These are phyloP conservation scores for Verticillium nonalfalfae DNA, from an alignment of 2,329 filamentous ascomycete genomes.

Conservation along the genomic window DNA sequence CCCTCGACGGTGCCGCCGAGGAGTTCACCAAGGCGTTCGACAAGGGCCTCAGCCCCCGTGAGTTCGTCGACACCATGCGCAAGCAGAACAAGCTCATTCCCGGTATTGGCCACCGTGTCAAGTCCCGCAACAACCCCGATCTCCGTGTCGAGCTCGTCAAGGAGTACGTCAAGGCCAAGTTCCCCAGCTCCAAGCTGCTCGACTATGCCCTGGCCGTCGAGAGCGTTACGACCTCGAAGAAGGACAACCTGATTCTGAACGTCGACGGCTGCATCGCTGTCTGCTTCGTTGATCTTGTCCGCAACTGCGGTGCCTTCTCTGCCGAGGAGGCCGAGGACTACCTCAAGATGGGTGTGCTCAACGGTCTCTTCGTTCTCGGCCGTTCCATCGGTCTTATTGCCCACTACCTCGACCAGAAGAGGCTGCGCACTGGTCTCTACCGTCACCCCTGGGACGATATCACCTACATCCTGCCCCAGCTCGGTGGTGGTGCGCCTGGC, in stretches of 20 bases:
- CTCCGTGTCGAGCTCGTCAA: constrained; percentile 99
- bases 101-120: constrained; percentile 98
- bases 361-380: constrained; percentile 97
- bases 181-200: constrained; percentile 96
- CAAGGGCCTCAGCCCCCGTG: constrained; percentile 95
- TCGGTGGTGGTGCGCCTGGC: constrained; percentile 65
- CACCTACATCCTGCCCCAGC: constrained; percentile 83
- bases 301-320: constrained; percentile 97
- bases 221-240: constrained; percentile 98
- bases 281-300: constrained; percentile 96
- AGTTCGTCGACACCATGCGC: constrained; percentile 98
- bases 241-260: constrained; percentile 99
- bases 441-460: constrained; percentile 99
- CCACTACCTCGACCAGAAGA: constrained; percentile 99
- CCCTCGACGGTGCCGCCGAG: constrained; percentile 92
- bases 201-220: constrained; percentile 98
- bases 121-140: constrained; percentile 99
- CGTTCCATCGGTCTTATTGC: constrained; percentile 98
- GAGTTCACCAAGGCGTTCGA: constrained; percentile 98
- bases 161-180: constrained; percentile 96
- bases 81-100: constrained; percentile 99
- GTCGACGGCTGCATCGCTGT: constrained; percentile 97
- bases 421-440: constrained; percentile 96
- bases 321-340: constrained; percentile 97
- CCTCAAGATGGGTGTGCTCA: constrained; percentile 97